A percentile compares a stretch with the other conserved stretches of the same genome.
These are phyloP conservation scores for Xylariales sp. DNA, from an alignment of 2,329 filamentous ascomycete species.

Conservation along the genomic window DNA sequence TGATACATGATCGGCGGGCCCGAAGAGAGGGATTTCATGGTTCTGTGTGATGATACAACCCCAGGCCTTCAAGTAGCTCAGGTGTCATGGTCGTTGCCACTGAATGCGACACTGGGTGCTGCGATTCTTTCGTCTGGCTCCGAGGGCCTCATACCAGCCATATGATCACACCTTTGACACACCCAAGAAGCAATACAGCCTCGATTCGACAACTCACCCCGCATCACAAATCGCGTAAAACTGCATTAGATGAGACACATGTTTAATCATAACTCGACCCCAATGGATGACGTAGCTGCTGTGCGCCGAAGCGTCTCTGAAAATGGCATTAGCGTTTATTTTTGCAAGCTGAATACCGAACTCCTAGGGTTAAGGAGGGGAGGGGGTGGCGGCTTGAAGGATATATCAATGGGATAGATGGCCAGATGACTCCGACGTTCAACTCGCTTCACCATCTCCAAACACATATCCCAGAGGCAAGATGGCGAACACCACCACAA, in stretches of 20 bases:
- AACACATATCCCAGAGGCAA: not conserved
- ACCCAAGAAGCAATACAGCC: not conserved
- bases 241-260: slow-evolving; percentile 10
- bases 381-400: not conserved
- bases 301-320: not conserved
- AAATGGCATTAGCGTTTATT: not conserved
- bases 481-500: slow-evolving; percentile 23
- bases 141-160: not conserved
- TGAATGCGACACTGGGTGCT: not conserved
- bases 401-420: slow-evolving; percentile 9
- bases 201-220: slow-evolving; percentile 12
- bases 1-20: slow-evolving; percentile 12
- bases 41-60: not conserved
- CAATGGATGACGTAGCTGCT: slow-evolving; percentile 9
- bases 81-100: not conserved
- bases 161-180: slow-evolving; percentile 10
- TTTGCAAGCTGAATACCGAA: slow-evolving; percentile 19
- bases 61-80: slow-evolving; percentile 1
- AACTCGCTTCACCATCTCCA: not conserved
- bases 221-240: not conserved
- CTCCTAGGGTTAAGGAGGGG: not conserved
- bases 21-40: not conserved
- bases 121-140: not conserved
- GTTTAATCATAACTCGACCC: slow-evolving; percentile 7
- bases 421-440: not conserved